Evolutionary conservation across 768 basidiomycete species (phyloP).

Genomic region (Leccinellum albellum): DNA sequence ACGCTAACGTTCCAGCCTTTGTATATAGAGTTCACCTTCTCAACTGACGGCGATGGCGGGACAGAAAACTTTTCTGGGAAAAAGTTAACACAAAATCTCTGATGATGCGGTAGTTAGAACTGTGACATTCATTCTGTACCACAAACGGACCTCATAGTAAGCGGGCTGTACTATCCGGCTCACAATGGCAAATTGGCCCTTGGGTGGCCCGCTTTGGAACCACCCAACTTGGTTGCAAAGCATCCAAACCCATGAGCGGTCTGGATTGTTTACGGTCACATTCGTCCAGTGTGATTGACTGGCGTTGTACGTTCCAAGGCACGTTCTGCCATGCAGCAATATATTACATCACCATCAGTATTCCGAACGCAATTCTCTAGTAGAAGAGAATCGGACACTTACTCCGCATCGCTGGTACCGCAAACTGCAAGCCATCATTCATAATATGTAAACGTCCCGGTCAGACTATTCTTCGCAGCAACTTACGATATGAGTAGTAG

Average conservation of each 20-base stretch:
- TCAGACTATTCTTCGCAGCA: not conserved
- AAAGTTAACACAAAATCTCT: constrained; percentile 70
- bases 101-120: not conserved
- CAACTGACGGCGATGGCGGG: constrained; percentile 43
- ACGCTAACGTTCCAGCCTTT: constrained; percentile 59
- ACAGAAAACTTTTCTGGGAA: constrained; percentile 57
- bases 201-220: constrained; percentile 38
- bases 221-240: constrained; percentile 71
- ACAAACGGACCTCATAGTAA: constrained; percentile 24
- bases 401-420: constrained; percentile 45
- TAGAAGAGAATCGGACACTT: constrained; percentile 19
- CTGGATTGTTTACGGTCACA: constrained; percentile 49
- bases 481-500: constrained; percentile 46
- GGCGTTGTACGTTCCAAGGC: constrained; percentile 41
- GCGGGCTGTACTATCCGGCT: constrained; percentile 32
- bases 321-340: constrained; percentile 25
- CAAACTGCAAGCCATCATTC: constrained; percentile 43
- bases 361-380: not conserved
- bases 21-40: constrained; percentile 48
- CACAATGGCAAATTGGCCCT: constrained; percentile 31
- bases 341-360: constrained; percentile 38
- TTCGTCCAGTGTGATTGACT: constrained; percentile 48
- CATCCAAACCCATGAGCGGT: constrained; percentile 71
- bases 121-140: not conserved
- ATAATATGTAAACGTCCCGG: not conserved